These are phyloP conservation scores for Cucurbitaria berberidis DNA, from an alignment of 2,329 filamentous ascomycete genomes.

Conservation along the genomic window DNA sequence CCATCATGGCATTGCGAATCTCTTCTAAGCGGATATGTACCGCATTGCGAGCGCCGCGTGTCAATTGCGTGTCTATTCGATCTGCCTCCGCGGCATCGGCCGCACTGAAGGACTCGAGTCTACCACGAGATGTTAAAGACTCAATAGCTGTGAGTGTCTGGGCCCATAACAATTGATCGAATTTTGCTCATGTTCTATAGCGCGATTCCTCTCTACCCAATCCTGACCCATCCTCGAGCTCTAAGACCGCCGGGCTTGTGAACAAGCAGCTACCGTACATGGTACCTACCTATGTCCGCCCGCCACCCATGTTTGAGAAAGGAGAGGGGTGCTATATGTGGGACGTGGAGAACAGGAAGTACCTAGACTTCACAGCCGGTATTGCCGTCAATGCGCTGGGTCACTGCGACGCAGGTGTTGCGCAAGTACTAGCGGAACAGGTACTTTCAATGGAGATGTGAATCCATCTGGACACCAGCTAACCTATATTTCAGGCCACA, in stretches of 20 bases:
- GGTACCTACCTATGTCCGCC: constrained; percentile 93
- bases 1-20: constrained; percentile 36
- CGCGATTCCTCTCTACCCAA: constrained; percentile 60
- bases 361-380: constrained; percentile 92
- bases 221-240: constrained; percentile 75
- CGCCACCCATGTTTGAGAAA: constrained; percentile 85
- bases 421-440: constrained; percentile 78
- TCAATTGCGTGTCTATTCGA: constrained; percentile 30
- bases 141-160: constrained; percentile 48
- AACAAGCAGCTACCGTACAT: constrained; percentile 82
- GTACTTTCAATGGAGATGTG: constrained; percentile 50
- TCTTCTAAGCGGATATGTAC: constrained; percentile 31
- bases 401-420: constrained; percentile 83
- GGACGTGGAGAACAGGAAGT: constrained; percentile 87
- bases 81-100: constrained; percentile 51
- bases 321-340: constrained; percentile 87
- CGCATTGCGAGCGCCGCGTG: constrained; percentile 35
- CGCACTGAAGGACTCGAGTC: constrained; percentile 47
- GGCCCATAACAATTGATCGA: neutral
- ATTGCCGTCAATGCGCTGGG: constrained; percentile 95
- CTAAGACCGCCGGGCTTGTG: constrained; percentile 75
- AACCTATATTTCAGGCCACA: constrained; percentile 52
- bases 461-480: constrained; percentile 6
- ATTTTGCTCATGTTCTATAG: constrained; percentile 26
- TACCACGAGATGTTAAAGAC: constrained; percentile 50